Conservation (phyloP, 2,329 filamentous ascomycete genomes). For the Geosmithia flava region DNA sequence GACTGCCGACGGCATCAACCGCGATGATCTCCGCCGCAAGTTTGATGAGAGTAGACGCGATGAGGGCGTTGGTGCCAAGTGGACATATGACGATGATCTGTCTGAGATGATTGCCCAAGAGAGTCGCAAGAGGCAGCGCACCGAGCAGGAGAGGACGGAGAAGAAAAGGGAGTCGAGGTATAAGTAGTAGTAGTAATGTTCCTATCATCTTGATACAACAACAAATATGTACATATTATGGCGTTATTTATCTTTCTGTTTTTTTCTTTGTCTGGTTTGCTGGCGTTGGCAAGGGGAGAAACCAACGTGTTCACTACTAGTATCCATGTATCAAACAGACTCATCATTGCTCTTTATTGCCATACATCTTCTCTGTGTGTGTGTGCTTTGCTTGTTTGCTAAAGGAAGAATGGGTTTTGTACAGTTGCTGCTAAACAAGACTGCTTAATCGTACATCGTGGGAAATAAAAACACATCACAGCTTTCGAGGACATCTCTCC, state of each 20-base stretch:
- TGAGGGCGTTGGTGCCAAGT: constrained; percentile 55
- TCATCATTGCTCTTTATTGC: background rate
- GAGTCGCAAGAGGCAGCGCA: constrained; percentile 78
- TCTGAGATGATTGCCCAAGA: constrained; percentile 95
- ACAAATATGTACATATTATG: background rate
- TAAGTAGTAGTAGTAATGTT: constrained; percentile 20
- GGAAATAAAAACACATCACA: no score
- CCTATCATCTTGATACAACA: background rate
- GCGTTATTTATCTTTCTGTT: background rate
- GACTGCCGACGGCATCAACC: constrained; percentile 67
- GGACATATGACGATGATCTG: constrained; percentile 74
- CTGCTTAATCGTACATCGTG: no score
- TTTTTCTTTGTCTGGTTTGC: background rate
- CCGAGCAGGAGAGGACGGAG: constrained; percentile 66
- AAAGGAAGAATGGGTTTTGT: no score
- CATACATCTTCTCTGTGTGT: background rate
- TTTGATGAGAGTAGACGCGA: constrained; percentile 64
- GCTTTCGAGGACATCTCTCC: no score
- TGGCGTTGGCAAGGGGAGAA: background rate
- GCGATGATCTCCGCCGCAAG: constrained; percentile 67
- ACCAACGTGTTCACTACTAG: background rate
- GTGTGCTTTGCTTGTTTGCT: no score
- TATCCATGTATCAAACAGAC: background rate
- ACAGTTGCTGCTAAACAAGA: no score
- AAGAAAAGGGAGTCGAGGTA: constrained; percentile 48